A percentile compares a stretch with the other conserved stretches of the same genome.
phyloP scores from a whole-genome alignment of 371 early-diverging fungal genomes.

The Dentiscutata heterogama region DNA sequence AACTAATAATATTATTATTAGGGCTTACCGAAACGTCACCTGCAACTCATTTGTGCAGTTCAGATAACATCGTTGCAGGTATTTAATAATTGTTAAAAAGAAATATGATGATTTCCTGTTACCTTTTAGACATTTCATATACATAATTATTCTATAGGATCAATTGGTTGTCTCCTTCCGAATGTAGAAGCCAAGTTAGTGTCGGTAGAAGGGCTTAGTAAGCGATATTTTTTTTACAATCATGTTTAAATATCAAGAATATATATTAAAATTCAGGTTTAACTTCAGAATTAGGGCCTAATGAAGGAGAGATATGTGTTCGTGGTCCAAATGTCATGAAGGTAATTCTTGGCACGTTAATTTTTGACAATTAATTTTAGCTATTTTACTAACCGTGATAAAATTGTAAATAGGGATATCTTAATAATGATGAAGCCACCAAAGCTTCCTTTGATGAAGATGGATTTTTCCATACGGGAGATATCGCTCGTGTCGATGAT shows the following conservation, averaged over 20 bases:
- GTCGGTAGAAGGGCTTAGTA: conserved; percentile 58
- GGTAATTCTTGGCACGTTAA: too few relatives aligned
- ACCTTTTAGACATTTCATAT: neutral
- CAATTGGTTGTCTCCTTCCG: conserved; percentile 41
- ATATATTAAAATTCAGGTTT: neutral
- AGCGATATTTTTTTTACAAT: neutral
- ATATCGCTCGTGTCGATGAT: conserved; percentile 63
- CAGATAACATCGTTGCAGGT: conserved; percentile 9
- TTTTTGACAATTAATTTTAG: too few relatives aligned
- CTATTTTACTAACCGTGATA: too few relatives aligned
- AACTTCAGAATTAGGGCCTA: conserved; percentile 7
- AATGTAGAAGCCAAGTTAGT: conserved; percentile 53
- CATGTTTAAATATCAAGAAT: neutral
- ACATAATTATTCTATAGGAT: neutral
- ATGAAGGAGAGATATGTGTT: neutral
- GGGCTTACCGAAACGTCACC: conserved; percentile 46
- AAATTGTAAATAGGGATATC: conserved; percentile 61
- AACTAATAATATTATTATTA: neutral
- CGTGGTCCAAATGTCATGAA: too few relatives aligned
- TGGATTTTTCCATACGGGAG: conserved; percentile 89
- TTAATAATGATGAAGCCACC: conserved; percentile 76
- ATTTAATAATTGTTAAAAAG: neutral
- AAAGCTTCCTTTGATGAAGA: conserved; percentile 68
- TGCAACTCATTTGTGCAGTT: neutral
- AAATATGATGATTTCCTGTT: conserved; percentile 39